Base-by-base conservation (phyloP, 108 stramenopile genomes). In the Schizochytrium sp. region DNA sequence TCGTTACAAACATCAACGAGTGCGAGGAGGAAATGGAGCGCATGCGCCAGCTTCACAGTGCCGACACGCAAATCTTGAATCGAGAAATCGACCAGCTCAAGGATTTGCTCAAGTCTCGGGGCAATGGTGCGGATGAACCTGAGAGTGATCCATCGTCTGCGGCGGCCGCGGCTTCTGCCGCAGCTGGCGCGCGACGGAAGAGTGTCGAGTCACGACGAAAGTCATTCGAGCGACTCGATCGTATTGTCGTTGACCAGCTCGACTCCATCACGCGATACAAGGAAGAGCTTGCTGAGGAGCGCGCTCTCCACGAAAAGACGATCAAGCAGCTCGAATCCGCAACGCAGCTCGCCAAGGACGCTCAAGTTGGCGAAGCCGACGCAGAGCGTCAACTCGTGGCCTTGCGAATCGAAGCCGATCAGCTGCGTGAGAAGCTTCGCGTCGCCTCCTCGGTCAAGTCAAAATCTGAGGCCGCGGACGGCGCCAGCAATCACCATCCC, bases 21-120 rank as follows among this genome's bases (percentile, higher is more conserved):
- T 83, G 76, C 76, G 76, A 83, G 48, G 76, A 83, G 76, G 76
- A 83, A 34, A 83, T 83, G 76, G 76, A 83, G 18, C 19, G 51
- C 23, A 83, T 83, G 76, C 76, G 76, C 76, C 45, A 83, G 76
- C 76, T 83, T 12, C 76, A 83, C 51, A 25, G 23, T 23, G 76
- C 76, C 23, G 76, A 83, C 45, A 23, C 28, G 76, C 48, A 83
- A 3, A 47, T 83, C 14, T 23, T 53, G 10, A 47, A 53, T 12
- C 76, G 76, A 12, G 76, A 83, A 23, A 53, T 83, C n/a, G 76
- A 83, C 10, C 48, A 53, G 76, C 76, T 83, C 51, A 47, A 53
- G 48, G 18, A 47, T 10, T 18, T 53, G 12, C 25, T 53, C 34
- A 69, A 69, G 41, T 28, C 63, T 18, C 48, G 19, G 16, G 76